A percentile compares a stretch with the other conserved stretches of the same genome.
Conservation (phyloP, 2,329 filamentous ascomycete genomes). For the Venturiaceae sp. region DNA sequence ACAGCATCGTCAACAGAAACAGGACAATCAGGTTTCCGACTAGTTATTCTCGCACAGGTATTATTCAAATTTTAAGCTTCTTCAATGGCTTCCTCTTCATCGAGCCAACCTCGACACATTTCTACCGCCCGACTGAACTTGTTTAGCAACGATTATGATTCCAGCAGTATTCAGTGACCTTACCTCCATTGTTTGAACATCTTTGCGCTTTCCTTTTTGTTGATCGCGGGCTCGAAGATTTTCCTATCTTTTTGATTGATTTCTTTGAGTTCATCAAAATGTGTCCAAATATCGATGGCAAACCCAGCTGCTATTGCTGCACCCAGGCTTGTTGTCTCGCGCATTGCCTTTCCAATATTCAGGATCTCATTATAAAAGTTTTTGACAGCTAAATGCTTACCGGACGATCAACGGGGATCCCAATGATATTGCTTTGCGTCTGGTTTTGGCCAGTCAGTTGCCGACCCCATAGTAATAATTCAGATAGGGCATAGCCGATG, state of each 20-base stretch:
- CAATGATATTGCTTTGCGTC: slow-evolving; percentile 78
- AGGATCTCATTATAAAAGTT: not conserved
- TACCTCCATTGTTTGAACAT: slow-evolving; percentile 61
- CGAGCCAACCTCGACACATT: slow-evolving; percentile 67
- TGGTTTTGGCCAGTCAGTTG: not conserved
- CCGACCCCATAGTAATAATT: not conserved
- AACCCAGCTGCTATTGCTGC: slow-evolving; percentile 87
- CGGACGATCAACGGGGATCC: slow-evolving; percentile 74
- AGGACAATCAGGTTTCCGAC: too few relatives aligned
- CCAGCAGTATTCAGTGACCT: not conserved
- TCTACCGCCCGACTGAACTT: slow-evolving; percentile 51
- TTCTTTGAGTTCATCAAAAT: slow-evolving; percentile 61
- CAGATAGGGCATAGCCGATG: slow-evolving; percentile 13
- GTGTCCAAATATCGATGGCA: slow-evolving; percentile 68
- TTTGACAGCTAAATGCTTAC: slow-evolving; percentile 13
- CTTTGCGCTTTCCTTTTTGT: slow-evolving; percentile 41
- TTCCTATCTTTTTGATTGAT: slow-evolving; percentile 63
- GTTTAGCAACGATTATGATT: too few relatives aligned
- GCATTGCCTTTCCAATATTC: slow-evolving; percentile 49
- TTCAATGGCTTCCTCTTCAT: slow-evolving; percentile 19
- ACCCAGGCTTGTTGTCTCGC: slow-evolving; percentile 80
- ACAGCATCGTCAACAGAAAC: not conserved
- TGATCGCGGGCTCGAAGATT: slow-evolving; percentile 51
- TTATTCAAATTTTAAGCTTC: not conserved
- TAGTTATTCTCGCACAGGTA: too few relatives aligned